Base-by-base conservation (phyloP, 495 filamentous ascomycete genomes). In the Penicillium malachiteum region DNA sequence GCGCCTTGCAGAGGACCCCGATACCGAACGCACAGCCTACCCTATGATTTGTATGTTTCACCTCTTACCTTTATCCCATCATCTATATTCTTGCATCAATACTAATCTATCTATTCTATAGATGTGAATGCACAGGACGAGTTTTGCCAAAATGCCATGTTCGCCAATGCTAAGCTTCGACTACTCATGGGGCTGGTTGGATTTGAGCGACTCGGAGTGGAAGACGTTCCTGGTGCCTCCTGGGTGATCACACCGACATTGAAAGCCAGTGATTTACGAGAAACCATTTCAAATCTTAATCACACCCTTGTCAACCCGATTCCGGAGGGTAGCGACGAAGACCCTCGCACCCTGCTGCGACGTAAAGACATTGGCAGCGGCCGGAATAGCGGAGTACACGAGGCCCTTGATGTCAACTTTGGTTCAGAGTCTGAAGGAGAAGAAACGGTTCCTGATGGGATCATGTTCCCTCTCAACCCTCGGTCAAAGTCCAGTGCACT, bases 91-190 rank as follows among this genome's bases (percentile, higher is more conserved):
- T 37, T 30, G 8, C 17, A n/a, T 11, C 7, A 17, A 31, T 9
- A 49, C 44, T 18, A 5, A 49, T 55, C 54, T 71, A 68, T 72
- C 58, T 48, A 14, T 53, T 62, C 46, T 68, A 50, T 46, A 70
- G 84, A 83, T 50, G 75, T 96, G 50, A 86, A 78, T 58, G 80
- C 89, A 2, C 84, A 86, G 39, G 84, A 81, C 40, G 87, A 93
- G 40, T 77, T 82, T 31, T 78, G 84, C 38, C 84, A 86, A 45
- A 81, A 77, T 3, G 87, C 90, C 18, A 84, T 96, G 71, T 95
- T 92, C 70, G 92, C 89, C 60, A 92, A 97, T 62, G 85, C 88
- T n/a, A 86, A 91, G 63, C 84, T 97, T 7, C 87, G 93, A 30
- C 85, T 97, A 21, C 83, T 99, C 7, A 87, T 97, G 83, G 84